Base-by-base conservation (phyloP, 768 basidiomycete genomes). In the Krasilnikovozyma curviuscula region DNA sequence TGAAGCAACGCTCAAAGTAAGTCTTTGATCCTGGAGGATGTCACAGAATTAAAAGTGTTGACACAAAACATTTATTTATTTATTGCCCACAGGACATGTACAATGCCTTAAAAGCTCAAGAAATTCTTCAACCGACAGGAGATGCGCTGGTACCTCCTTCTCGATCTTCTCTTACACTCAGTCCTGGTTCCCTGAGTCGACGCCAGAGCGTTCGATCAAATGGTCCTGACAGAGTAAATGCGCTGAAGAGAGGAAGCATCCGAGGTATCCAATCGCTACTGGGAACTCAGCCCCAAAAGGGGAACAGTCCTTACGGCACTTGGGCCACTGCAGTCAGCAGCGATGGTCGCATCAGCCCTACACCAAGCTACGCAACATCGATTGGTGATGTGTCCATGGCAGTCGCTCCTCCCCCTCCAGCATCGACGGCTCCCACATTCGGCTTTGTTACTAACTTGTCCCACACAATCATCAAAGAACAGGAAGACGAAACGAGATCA, bases 361-460 rank as follows among this genome's bases (percentile, higher is more conserved):
- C 89, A 3, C 88, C 89, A 2, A 93, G 86, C 63, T 86, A 81
- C 60, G 79, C 84, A 2, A 86, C 85, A 5, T 89, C 83, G 16
- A 74, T 83, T 3, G 74, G 83, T 59, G 89, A 93, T 24, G 65
- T 65, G 35, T 39, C n/a, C 25, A 30, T 41, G 21, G 13, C 29
- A 9, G 18, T 23, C 5, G 18, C 6, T 8, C 14, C 23, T 25
- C 7, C 12, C 40, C 23, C n/a, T 8, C 40, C 33, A 34, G 12
- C 33, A 5, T 37, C 18, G 10, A 18, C 23, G 42, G 73, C 79
- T 2, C 82, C 86, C 0, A 77, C 86, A 0, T 71, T 97, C n/a
- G 93, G 93, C 3, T 97, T 98, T 61, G 93, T 88, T 4, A 86
- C 83, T 43, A 95, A 91, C 57, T 71, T 98, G 28, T 84, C 86